phyloP scores from a whole-genome alignment of 1,284 basidiomycete species.

The Ustilago nuda region DNA sequence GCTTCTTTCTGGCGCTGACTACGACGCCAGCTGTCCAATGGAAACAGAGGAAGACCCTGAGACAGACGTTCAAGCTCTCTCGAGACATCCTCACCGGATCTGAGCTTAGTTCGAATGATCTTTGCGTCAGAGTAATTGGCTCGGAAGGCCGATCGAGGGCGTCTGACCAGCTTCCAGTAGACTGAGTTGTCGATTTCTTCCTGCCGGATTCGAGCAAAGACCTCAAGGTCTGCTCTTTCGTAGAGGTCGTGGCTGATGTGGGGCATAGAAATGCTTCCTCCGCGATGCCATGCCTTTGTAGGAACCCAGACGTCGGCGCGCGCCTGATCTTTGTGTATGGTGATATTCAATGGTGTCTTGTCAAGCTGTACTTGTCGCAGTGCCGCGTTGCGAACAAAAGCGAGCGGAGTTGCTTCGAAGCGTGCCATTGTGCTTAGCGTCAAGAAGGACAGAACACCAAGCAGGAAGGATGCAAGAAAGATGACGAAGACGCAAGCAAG shows the following conservation, averaged over 20 bases:
- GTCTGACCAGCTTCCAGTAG: slow-evolving; percentile 32
- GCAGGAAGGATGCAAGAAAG: slow-evolving; percentile 17
- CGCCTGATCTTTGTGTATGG: slow-evolving; percentile 23
- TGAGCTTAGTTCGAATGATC: slow-evolving; percentile 26
- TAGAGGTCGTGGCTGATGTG: slow-evolving; percentile 23
- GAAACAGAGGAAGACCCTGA: slow-evolving; percentile 26
- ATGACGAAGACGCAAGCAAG: slow-evolving; percentile 32
- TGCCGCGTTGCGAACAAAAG: slow-evolving; percentile 24
- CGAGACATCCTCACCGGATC: slow-evolving; percentile 26
- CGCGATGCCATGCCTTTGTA: slow-evolving; percentile 11
- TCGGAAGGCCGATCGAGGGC: slow-evolving; percentile 16
- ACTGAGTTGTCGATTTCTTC: slow-evolving; percentile 23
- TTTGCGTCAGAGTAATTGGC: slow-evolving; percentile 29
- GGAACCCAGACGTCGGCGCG: slow-evolving; percentile 32
- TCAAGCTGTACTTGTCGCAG: slow-evolving; percentile 27
- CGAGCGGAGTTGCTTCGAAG: slow-evolving; percentile 26
- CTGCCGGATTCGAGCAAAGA: slow-evolving; percentile 21
- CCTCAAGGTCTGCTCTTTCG: slow-evolving; percentile 27
- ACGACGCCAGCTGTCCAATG: slow-evolving; percentile 12
- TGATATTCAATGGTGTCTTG: slow-evolving; percentile 39
- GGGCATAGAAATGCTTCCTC: slow-evolving; percentile 3
- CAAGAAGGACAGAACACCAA: slow-evolving; percentile 16
- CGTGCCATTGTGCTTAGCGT: slow-evolving; percentile 18
- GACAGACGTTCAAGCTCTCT: slow-evolving; percentile 35
- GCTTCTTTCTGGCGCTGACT: neutral